Conservation (phyloP, 305 asterid genomes). For the Nicotiana rustica region DNA sequence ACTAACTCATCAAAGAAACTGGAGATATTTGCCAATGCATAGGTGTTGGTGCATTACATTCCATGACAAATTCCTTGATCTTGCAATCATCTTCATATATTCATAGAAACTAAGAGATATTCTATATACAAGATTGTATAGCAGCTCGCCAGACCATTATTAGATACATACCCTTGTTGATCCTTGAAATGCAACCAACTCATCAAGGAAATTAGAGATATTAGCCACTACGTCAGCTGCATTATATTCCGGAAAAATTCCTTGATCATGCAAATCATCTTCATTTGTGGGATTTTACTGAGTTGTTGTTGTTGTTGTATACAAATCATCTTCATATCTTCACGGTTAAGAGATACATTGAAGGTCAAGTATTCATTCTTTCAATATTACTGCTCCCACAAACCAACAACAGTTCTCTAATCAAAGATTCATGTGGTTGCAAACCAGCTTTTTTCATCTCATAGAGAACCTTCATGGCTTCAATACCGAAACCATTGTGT, state of each 20-base stretch:
- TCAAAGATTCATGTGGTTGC: slow-evolving; percentile 55
- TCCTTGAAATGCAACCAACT: slow-evolving; percentile 17
- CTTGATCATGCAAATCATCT: neutral
- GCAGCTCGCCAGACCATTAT: neutral
- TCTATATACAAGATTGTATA: neutral
- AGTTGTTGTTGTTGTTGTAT: too few relatives aligned
- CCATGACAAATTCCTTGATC: neutral
- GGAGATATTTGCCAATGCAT: neutral
- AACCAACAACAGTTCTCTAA: slow-evolving; percentile 50
- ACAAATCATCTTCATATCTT: neutral
- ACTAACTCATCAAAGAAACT: slow-evolving; percentile 13
- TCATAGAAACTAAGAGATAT: neutral
- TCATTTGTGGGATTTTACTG: too few relatives aligned
- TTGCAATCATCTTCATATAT: neutral
- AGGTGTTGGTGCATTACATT: neutral
- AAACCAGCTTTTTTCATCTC: slow-evolving; percentile 66
- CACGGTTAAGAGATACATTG: neutral
- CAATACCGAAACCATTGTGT: slow-evolving; percentile 51
- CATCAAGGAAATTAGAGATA: neutral
- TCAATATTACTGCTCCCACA: slow-evolving; percentile 44
- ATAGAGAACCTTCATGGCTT: slow-evolving; percentile 52
- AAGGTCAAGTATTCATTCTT: slow-evolving; percentile 29
- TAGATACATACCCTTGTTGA: neutral
- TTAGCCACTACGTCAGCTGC: neutral
- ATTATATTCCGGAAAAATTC: neutral